These are phyloP conservation scores for Phytophthora pisi DNA, from an alignment of 352 stramenopile genomes.

Conservation along the genomic window DNA sequence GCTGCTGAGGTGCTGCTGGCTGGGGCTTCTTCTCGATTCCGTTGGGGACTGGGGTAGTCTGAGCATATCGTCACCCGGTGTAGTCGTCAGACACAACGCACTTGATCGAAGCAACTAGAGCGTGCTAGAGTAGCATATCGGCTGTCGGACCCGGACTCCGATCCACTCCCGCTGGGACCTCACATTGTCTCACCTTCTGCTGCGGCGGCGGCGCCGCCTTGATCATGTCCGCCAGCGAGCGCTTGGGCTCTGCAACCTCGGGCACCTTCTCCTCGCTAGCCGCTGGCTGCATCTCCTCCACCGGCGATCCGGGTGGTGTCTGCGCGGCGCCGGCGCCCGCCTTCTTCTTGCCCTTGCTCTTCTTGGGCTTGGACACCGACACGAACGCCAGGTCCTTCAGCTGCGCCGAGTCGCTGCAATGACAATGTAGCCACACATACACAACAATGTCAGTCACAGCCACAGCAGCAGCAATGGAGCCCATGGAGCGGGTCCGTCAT, in stretches of 20 bases:
- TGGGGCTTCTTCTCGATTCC: conserved; percentile 22
- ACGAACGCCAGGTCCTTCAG: conserved; percentile 82
- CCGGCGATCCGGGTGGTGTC: conserved; percentile 16
- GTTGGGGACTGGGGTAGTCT: conserved; percentile 12
- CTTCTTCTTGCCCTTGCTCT: conserved; percentile 60
- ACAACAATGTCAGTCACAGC: background rate
- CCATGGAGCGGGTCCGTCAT: too few relatives aligned
- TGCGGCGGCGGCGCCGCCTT: conserved; percentile 10
- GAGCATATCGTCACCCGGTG: background rate
- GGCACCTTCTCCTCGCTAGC: conserved; percentile 14
- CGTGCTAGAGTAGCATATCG: background rate
- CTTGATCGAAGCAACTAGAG: background rate
- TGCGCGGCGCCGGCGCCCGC: background rate
- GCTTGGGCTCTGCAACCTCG: conserved; percentile 10
- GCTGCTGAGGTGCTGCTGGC: background rate
- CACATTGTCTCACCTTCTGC: conserved; percentile 19
- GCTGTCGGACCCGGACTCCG: background rate
- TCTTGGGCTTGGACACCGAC: conserved; percentile 64
- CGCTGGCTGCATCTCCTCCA: conserved; percentile 14
- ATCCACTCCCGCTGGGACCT: background rate
- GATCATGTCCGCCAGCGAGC: conserved; percentile 21
- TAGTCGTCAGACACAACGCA: conserved; percentile 11
- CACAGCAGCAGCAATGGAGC: background rate
- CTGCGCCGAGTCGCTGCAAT: conserved; percentile 56
- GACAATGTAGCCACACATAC: background rate